phyloP scores from a whole-genome alignment of 1,139 yeast genomes.

The Lodderomyces beijingensis region DNA sequence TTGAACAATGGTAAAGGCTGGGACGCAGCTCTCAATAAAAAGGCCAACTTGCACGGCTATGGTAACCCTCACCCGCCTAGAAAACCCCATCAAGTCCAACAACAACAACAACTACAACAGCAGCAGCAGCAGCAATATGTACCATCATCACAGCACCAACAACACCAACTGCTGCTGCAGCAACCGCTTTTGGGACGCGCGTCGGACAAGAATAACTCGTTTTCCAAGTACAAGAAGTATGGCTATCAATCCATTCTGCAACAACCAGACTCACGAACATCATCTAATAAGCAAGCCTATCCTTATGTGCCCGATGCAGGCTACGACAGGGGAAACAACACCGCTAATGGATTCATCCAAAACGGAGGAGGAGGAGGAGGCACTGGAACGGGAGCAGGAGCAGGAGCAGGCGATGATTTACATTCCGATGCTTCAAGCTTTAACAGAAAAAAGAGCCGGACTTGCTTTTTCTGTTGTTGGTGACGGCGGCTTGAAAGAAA shows the following conservation, averaged over 20 bases:
- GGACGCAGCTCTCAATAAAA: conserved; percentile 78
- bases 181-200: conserved; percentile 10
- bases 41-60: conserved; percentile 88
- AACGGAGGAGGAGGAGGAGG: conserved; percentile 1
- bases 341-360: conserved; percentile 23
- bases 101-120: conserved; percentile 20
- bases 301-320: too few species aligned
- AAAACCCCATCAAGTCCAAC: conserved; percentile 30
- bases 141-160: conserved; percentile 21
- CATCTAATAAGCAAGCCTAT: too few species aligned
- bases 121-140: conserved; percentile 9
- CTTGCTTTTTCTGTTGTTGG: conserved; percentile 7
- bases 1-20: conserved; percentile 90
- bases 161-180: conserved; percentile 24
- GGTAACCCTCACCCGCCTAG: conserved; percentile 59
- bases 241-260: conserved; percentile 29
- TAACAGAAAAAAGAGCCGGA: conserved; percentile 18
- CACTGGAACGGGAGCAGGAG: background rate
- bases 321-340: conserved; percentile 15
- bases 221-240: conserved; percentile 8
- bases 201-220: conserved; percentile 5
- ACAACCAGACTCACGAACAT: conserved; percentile 3
- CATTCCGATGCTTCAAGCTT: conserved; percentile 38
- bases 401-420: conserved; percentile 21
- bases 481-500: too few species aligned